These are phyloP conservation scores for Camelina laxa DNA, from an alignment of 345 rosid genomes.

Conservation along the genomic window DNA sequence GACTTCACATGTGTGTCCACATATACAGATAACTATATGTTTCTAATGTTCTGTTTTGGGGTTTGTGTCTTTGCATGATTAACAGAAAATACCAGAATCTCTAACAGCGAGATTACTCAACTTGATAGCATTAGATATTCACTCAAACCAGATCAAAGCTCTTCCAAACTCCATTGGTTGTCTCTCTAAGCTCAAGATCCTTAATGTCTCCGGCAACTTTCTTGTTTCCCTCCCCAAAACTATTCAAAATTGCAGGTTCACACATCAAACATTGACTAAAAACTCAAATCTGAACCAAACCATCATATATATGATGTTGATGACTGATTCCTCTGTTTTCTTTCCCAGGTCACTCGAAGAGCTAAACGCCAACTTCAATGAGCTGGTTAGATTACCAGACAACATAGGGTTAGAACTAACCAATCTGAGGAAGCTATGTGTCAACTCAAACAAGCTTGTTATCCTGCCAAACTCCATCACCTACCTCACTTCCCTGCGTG, in stretches of 20 bases:
- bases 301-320: neutral
- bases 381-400: conserved; percentile 65
- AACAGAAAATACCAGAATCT: conserved; percentile 80
- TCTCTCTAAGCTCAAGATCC: conserved; percentile 73
- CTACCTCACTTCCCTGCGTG: conserved; percentile 57
- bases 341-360: conserved; percentile 69
- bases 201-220: conserved; percentile 76
- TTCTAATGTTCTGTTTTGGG: conserved; percentile 1
- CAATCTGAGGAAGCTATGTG: conserved; percentile 63
- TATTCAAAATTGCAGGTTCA: conserved; percentile 50
- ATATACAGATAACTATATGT: neutral
- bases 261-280: neutral
- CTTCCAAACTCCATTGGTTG: conserved; percentile 84
- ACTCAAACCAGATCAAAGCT: conserved; percentile 70
- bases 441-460: conserved; percentile 73
- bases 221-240: conserved; percentile 63
- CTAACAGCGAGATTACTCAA: conserved; percentile 73
- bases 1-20: neutral
- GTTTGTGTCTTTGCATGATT: neutral
- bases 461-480: conserved; percentile 64
- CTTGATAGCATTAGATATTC: conserved; percentile 66
- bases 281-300: neutral
- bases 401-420: conserved; percentile 62
- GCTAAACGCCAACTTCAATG: conserved; percentile 79
- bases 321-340: neutral